Evolutionary conservation across 371 early-diverging fungal genomes (phyloP), one percentile per base, ranked within the genome.

Genomic region (Gilbertella persicaria): DNA sequence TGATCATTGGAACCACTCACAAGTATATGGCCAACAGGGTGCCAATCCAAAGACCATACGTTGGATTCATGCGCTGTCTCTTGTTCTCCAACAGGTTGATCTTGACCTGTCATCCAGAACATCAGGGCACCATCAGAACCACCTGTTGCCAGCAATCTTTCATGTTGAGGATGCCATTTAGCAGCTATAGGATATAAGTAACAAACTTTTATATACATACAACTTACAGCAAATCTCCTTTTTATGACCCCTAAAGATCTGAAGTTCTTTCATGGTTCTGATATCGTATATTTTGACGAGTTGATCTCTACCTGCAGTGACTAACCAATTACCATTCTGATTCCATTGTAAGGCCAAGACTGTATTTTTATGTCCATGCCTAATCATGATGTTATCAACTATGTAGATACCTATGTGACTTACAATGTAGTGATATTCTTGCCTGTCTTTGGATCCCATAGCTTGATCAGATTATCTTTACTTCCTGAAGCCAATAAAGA

Each of bases 11-110:
- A 95, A 17, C 99, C 99, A 0, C 95, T 91, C 0, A 94, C 97
- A 9, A 99, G 77, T 8, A 97, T 84, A 71, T 99, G 99, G 0
- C 99, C 99, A 16, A 96, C 75, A 6, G 99, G 99, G 75, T 99
- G 99, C 94, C 96, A 99, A 62, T 98, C 99, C 35, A 99, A 71
- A 5, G 97, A 88, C 96, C 99, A 99, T n/a, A 99, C 88, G 42
- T 93, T 90, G 25, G 89, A 89, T 20, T 94, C 96, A 64, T 99
- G 99, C 0, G 98, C 99, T 12, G 83, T 83, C 38, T 95, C 92
- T 63, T 97, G 83, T 12, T 79, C 80, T 0, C 85, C 91, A 4
- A 94, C 71, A 14, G 85, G 80, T 20, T 72, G 63, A 43, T 85
- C 79, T 53, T 84, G 78, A n/a, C 90, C 90, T 50, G 91, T 88